Evolutionary conservation across 768 basidiomycete genomes (phyloP).

Genomic region (Auricularia cornea): DNA sequence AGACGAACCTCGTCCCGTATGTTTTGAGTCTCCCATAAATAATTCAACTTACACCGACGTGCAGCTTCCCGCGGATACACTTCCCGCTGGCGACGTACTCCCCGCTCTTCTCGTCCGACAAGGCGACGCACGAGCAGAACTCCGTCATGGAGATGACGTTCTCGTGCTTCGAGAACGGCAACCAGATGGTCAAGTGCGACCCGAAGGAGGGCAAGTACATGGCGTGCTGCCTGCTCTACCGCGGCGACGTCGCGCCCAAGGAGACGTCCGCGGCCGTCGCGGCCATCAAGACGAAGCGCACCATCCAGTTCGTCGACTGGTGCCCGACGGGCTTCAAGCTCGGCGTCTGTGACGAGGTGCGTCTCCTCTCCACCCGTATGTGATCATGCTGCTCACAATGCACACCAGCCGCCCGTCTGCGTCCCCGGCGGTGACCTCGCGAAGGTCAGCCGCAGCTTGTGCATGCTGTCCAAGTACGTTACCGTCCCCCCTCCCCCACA

Average conservation of each 20-base stretch:
- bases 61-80: slow-evolving; percentile 55
- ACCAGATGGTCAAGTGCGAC: slow-evolving; percentile 77
- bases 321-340: slow-evolving; percentile 54
- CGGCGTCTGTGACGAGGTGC: slow-evolving; percentile 64
- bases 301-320: slow-evolving; percentile 75
- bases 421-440: slow-evolving; percentile 72
- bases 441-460: slow-evolving; percentile 65
- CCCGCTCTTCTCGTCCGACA: slow-evolving; percentile 53
- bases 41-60: too few relatives aligned
- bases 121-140: slow-evolving; percentile 64
- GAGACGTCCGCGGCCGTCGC: slow-evolving; percentile 69
- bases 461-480: slow-evolving; percentile 58
- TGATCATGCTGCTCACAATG: slow-evolving; percentile 13
- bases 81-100: slow-evolving; percentile 63
- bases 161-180: slow-evolving; percentile 68
- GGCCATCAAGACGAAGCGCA: slow-evolving; percentile 69
- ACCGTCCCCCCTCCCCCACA: not conserved
- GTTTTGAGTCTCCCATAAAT: too few relatives aligned
- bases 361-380: not conserved
- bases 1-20: slow-evolving; percentile 59
- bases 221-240: slow-evolving; percentile 64
- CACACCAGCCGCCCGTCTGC: slow-evolving; percentile 46
- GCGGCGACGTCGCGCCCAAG: slow-evolving; percentile 72
- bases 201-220: slow-evolving; percentile 76
- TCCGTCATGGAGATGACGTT: slow-evolving; percentile 62